A percentile compares a stretch with the other conserved stretches of the same genome.
These are phyloP conservation scores for Pythium brassicae DNA, from an alignment of 352 stramenopile species.

Conservation along the genomic window DNA sequence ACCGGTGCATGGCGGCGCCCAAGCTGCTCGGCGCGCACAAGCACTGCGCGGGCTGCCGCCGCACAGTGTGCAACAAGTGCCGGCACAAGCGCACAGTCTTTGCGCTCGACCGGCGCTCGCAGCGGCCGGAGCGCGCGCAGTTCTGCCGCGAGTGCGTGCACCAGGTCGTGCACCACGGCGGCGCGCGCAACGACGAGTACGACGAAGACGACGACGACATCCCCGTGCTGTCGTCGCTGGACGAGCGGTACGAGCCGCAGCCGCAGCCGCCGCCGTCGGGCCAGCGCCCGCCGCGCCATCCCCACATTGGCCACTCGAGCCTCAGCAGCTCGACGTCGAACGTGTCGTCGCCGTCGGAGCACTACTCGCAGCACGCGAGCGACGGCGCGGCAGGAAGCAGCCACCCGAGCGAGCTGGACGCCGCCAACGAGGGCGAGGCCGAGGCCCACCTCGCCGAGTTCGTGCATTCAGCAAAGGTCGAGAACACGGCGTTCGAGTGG, in stretches of 20 bases:
- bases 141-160: constrained; percentile 62
- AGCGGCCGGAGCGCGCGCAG: constrained; percentile 32
- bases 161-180: constrained; percentile 24
- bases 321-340: not conserved
- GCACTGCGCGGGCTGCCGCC: constrained; percentile 49
- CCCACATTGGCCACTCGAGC: not conserved
- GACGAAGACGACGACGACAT: constrained; percentile 29
- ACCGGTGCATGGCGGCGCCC: constrained; percentile 39
- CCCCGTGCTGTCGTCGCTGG: constrained; percentile 8
- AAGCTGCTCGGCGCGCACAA: constrained; percentile 32
- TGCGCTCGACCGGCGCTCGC: constrained; percentile 34
- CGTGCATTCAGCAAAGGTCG: not conserved
- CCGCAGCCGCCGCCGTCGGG: not conserved
- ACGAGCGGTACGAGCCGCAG: not conserved
- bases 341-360: constrained; percentile 8
- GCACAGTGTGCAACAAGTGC: constrained; percentile 47
- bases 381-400: no score
- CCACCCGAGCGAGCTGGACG: not conserved
- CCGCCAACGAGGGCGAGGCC: constrained; percentile 8
- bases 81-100: constrained; percentile 47
- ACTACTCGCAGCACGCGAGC: not conserved
- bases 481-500: constrained; percentile 23
- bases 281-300: not conserved
- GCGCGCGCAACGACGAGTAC: constrained; percentile 3
- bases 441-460: not conserved